Evolutionary conservation across 1,139 yeast species (phyloP).

Genomic region (Taphrina communis): DNA sequence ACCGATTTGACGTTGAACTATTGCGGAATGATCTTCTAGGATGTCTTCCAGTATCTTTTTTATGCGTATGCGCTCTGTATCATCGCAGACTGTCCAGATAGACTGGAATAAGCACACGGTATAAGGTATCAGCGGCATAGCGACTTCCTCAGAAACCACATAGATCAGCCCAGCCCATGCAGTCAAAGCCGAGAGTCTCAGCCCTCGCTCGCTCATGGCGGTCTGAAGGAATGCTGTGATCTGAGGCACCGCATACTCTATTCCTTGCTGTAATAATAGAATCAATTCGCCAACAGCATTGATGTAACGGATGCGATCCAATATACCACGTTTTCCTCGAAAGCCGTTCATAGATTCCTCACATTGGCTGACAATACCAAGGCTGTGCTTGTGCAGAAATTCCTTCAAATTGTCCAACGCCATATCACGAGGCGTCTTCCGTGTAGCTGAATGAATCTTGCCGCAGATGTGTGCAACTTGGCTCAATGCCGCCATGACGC

Average conservation of each 20-base stretch:
- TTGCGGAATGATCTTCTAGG: constrained; percentile 21
- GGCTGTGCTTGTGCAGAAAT: constrained; percentile 63
- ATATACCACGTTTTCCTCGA: constrained; percentile 70
- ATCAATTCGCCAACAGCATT: constrained; percentile 75
- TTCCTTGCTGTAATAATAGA: constrained; percentile 63
- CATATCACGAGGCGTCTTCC: constrained; percentile 46
- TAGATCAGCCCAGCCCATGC: constrained; percentile 70
- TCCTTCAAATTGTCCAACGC: constrained; percentile 45
- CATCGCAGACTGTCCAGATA: constrained; percentile 62
- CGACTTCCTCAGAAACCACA: constrained; percentile 59
- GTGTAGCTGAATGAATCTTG: constrained; percentile 18
- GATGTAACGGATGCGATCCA: constrained; percentile 74
- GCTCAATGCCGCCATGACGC: constrained; percentile 34
- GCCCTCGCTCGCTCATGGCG: constrained; percentile 67
- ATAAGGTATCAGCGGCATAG: constrained; percentile 63
- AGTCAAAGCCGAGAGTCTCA: constrained; percentile 66
- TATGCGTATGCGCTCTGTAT: constrained; percentile 58
- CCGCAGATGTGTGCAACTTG: constrained; percentile 37
- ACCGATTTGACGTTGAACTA: constrained; percentile 47
- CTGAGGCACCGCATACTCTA: constrained; percentile 84
- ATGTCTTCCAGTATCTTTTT: constrained; percentile 54
- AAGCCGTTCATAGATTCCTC: constrained; percentile 79
- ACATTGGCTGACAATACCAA: constrained; percentile 79
- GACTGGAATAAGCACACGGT: constrained; percentile 67
- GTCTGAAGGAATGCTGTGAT: constrained; percentile 85